A percentile compares a stretch with the other conserved stretches of the same genome.
phyloP scores from a whole-genome alignment of 2,329 filamentous ascomycete species.

The Cylindrodendrum hubeiense region DNA sequence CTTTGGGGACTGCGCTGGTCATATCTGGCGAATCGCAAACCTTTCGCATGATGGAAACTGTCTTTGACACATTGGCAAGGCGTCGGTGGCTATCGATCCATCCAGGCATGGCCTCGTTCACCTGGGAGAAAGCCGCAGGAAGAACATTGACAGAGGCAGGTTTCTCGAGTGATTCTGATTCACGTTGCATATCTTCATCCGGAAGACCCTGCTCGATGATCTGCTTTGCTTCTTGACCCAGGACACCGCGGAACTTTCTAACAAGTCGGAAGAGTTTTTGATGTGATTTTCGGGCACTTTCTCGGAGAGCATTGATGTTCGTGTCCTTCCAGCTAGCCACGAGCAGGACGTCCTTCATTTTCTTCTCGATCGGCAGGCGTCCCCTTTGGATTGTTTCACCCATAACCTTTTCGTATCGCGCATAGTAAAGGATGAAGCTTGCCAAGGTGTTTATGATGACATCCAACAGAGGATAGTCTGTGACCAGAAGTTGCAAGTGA shows the following conservation, averaged over 20 bases:
- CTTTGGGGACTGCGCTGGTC: conserved; percentile 66
- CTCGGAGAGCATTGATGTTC: conserved; percentile 88
- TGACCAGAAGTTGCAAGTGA: conserved; percentile 72
- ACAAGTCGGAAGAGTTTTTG: conserved; percentile 92
- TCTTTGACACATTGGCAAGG: conserved; percentile 77
- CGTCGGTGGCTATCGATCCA: conserved; percentile 68
- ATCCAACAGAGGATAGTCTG: conserved; percentile 69
- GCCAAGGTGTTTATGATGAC: conserved; percentile 73
- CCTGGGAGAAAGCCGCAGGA: conserved; percentile 28
- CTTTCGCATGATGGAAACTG: conserved; percentile 79
- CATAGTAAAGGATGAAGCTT: conserved; percentile 84
- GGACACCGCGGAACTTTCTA: conserved; percentile 85
- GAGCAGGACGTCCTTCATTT: conserved; percentile 92
- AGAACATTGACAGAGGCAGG: conserved; percentile 22
- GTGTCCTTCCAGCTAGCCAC: conserved; percentile 98
- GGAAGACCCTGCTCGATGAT: conserved; percentile 72
- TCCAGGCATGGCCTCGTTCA: conserved; percentile 48
- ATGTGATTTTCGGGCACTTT: conserved; percentile 92
- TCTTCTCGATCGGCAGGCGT: conserved; percentile 84
- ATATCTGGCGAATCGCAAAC: conserved; percentile 66
- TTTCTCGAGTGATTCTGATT: conserved; percentile 7
- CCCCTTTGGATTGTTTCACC: conserved; percentile 74
- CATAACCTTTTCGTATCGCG: conserved; percentile 76
- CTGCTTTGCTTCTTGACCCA: conserved; percentile 80
- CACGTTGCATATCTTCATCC: conserved; percentile 54